These are phyloP conservation scores for Penicillium arizonense DNA, from an alignment of 495 filamentous ascomycete species.

Conservation along the genomic window DNA sequence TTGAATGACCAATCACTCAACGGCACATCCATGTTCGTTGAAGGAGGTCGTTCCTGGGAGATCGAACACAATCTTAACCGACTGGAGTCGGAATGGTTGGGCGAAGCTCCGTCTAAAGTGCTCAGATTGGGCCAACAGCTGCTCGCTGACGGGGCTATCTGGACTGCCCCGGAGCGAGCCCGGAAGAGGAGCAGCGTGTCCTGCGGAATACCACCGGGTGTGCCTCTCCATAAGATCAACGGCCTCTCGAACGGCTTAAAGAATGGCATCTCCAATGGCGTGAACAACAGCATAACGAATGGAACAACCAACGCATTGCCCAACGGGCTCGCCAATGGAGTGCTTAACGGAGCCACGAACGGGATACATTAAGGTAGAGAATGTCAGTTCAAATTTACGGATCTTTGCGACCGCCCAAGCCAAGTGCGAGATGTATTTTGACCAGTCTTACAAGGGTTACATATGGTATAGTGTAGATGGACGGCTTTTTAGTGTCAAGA, in stretches of 20 bases:
- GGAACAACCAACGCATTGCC: constrained; percentile 18
- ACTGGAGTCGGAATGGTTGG: constrained; percentile 44
- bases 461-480: no score
- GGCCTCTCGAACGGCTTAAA: constrained; percentile 9
- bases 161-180: constrained; percentile 15
- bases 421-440: no score
- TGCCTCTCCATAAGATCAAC: constrained; percentile 18
- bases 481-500: no score
- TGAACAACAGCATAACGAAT: constrained; percentile 7
- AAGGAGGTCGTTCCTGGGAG: constrained; percentile 49
- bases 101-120: constrained; percentile 34
- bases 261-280: neutral
- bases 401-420: no score
- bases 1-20: constrained; percentile 35
- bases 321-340: constrained; percentile 13
- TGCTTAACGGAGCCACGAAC: constrained; percentile 3
- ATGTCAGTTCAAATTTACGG: no score
- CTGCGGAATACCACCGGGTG: constrained; percentile 20
- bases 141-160: constrained; percentile 29
- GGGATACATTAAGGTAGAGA: no score
- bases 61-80: constrained; percentile 45
- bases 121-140: constrained; percentile 39
- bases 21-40: constrained; percentile 46
- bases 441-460: no score
- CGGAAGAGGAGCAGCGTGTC: constrained; percentile 23